Evolutionary conservation across 75 land plant species (phyloP).

Genomic region (Azolla pinnata): DNA sequence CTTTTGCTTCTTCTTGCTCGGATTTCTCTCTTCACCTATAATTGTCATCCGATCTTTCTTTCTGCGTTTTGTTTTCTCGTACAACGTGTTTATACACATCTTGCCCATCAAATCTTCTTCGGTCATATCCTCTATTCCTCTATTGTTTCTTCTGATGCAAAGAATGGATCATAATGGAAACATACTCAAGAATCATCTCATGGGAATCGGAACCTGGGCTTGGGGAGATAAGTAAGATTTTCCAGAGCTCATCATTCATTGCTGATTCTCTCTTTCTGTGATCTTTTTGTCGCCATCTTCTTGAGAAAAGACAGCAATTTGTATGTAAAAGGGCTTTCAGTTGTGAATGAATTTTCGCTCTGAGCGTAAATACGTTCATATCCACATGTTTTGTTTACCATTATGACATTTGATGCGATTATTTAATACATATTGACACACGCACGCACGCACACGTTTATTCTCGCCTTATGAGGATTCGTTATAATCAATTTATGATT

Average conservation of each 20-base stretch:
- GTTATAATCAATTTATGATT: too few relatives aligned
- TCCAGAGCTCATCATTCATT: neutral
- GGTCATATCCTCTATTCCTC: neutral
- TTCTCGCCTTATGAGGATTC: too few relatives aligned
- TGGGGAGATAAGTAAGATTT: slow-evolving; percentile 6
- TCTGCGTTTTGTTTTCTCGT: neutral
- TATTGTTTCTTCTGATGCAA: neutral
- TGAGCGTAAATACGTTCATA: neutral
- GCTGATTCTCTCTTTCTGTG: neutral
- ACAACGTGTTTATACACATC: neutral
- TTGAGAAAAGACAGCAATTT: too few relatives aligned
- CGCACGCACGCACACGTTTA: too few relatives aligned
- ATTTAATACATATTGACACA: too few relatives aligned
- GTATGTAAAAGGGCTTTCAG: too few relatives aligned
- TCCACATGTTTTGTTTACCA: too few relatives aligned
- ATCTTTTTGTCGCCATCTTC: too few relatives aligned
- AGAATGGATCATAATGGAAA: neutral
- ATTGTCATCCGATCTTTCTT: neutral
- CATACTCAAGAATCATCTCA: neutral
- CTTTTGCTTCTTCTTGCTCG: neutral
- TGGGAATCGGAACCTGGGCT: slow-evolving; percentile 7
- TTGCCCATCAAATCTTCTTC: neutral
- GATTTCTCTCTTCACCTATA: neutral
- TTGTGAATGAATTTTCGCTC: too few relatives aligned
- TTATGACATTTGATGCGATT: too few relatives aligned